These are phyloP conservation scores for Xylaria digitata DNA, from an alignment of 2,329 filamentous ascomycete genomes.

Conservation along the genomic window DNA sequence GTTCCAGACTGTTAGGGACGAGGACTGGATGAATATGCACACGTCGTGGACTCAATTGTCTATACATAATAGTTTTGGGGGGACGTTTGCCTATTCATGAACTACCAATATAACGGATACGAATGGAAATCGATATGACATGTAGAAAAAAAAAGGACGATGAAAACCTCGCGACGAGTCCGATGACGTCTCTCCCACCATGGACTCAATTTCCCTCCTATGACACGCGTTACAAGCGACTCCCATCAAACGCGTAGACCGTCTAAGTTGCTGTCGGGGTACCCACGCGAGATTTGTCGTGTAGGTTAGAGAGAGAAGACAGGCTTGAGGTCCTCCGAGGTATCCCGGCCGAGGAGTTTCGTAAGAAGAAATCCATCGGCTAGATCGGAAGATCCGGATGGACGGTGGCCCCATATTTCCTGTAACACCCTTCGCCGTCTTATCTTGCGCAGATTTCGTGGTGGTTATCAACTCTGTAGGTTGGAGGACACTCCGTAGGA, in stretches of 20 bases:
- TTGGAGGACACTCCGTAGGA: not conserved
- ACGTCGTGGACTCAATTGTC: not conserved
- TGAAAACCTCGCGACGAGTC: slow-evolving; percentile 38
- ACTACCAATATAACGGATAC: slow-evolving; percentile 20
- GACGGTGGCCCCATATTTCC: slow-evolving; percentile 19
- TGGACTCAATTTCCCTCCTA: slow-evolving; percentile 50
- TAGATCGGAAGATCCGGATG: slow-evolving; percentile 18
- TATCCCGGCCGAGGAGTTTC: slow-evolving; percentile 2
- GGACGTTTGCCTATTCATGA: slow-evolving; percentile 30
- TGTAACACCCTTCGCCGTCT: slow-evolving; percentile 8
- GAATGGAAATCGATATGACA: slow-evolving; percentile 4
- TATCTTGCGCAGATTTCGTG: not conserved
- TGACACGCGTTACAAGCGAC: slow-evolving; percentile 29
- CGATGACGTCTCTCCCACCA: slow-evolving; percentile 73
- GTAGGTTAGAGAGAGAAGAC: slow-evolving; percentile 67
- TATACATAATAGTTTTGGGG: not conserved
- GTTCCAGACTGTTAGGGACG: too few relatives aligned
- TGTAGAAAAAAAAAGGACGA: slow-evolving; percentile 23
- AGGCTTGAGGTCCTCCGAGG: slow-evolving; percentile 55
- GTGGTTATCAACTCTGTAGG: not conserved
- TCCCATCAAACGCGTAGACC: slow-evolving; percentile 33
- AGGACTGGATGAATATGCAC: not conserved
- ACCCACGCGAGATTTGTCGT: slow-evolving; percentile 44
- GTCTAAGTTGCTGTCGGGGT: slow-evolving; percentile 61
- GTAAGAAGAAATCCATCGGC: not conserved